phyloP scores from a whole-genome alignment of 2,329 filamentous ascomycete species.

The Penicillium sp. region DNA sequence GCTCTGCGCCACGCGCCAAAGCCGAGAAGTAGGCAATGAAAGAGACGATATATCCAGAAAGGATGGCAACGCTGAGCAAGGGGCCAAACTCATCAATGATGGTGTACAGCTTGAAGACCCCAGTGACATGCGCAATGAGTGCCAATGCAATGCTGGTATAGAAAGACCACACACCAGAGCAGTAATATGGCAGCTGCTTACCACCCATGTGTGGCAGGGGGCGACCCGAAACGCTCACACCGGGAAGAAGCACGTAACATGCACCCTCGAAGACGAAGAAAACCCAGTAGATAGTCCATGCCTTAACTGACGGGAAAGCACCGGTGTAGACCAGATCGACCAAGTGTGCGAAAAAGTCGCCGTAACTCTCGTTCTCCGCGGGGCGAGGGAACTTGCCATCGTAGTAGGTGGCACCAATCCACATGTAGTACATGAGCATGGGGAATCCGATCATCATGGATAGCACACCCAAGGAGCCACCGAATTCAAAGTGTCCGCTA shows the following conservation, averaged over 20 bases:
- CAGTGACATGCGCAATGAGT: conserved; percentile 66
- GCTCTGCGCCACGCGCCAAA: conserved; percentile 66
- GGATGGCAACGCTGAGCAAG: conserved; percentile 82
- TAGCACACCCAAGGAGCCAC: conserved; percentile 68
- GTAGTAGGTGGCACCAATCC: conserved; percentile 91
- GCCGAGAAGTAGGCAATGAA: conserved; percentile 81
- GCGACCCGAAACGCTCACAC: conserved; percentile 80
- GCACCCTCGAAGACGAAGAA: conserved; percentile 79
- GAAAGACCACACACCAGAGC: conserved; percentile 77
- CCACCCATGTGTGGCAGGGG: conserved; percentile 71
- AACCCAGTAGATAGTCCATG: conserved; percentile 89
- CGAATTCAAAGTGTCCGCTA: conserved; percentile 65
- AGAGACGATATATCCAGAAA: conserved; percentile 76
- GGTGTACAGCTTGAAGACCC: conserved; percentile 79
- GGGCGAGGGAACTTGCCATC: conserved; percentile 69
- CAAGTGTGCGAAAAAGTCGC: conserved; percentile 65
- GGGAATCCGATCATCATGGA: conserved; percentile 90
- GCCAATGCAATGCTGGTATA: conserved; percentile 72
- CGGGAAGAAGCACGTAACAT: conserved; percentile 77
- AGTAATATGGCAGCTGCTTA: conserved; percentile 87
- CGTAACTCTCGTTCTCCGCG: conserved; percentile 55
- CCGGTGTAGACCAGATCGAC: conserved; percentile 66
- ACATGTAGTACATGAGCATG: conserved; percentile 98
- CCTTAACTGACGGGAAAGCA: conserved; percentile 71
- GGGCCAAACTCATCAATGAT: conserved; percentile 93